phyloP scores from a whole-genome alignment of 1,284 basidiomycete species.

The Ustilago crameri region DNA sequence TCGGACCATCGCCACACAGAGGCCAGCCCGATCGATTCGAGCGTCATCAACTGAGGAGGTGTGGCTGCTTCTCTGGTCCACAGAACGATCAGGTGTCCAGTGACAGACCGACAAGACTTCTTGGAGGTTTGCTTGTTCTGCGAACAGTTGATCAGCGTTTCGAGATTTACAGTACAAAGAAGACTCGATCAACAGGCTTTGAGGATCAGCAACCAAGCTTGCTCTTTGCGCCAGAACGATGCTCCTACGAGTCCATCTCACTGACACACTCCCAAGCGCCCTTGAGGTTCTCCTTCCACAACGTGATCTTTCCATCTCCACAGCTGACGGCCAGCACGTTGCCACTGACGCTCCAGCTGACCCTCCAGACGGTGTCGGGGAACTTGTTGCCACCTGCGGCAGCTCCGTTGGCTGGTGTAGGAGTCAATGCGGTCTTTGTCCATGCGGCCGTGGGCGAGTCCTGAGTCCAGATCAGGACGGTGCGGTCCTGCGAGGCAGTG shows the following conservation, averaged over 20 bases:
- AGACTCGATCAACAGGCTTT: too few species aligned
- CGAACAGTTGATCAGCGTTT: too few species aligned
- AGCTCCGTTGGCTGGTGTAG: conserved; percentile 68
- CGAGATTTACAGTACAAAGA: conserved; percentile 1
- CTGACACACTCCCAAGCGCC: conserved; percentile 91
- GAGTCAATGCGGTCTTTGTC: conserved; percentile 86
- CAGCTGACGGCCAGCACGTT: conserved; percentile 96
- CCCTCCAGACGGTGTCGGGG: conserved; percentile 81
- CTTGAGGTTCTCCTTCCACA: conserved; percentile 98
- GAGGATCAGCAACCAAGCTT: not conserved
- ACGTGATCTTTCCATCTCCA: conserved; percentile 95
- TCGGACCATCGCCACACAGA: not conserved
- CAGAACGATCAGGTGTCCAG: too few species aligned
- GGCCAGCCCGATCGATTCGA: not conserved
- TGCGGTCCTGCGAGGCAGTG: conserved; percentile 87
- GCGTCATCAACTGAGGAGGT: too few species aligned
- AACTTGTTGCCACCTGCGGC: conserved; percentile 53
- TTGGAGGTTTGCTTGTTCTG: too few species aligned
- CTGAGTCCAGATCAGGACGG: conserved; percentile 94
- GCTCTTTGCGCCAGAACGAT: not conserved
- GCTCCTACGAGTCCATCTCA: conserved; percentile 49
- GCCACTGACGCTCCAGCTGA: conserved; percentile 95
- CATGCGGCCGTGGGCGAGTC: conserved; percentile 81
- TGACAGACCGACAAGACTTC: not conserved
- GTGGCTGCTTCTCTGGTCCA: too few species aligned